These are phyloP conservation scores for Emmonsiellopsis sp. DNA, from an alignment of 2,329 filamentous ascomycete species.

Conservation along the genomic window DNA sequence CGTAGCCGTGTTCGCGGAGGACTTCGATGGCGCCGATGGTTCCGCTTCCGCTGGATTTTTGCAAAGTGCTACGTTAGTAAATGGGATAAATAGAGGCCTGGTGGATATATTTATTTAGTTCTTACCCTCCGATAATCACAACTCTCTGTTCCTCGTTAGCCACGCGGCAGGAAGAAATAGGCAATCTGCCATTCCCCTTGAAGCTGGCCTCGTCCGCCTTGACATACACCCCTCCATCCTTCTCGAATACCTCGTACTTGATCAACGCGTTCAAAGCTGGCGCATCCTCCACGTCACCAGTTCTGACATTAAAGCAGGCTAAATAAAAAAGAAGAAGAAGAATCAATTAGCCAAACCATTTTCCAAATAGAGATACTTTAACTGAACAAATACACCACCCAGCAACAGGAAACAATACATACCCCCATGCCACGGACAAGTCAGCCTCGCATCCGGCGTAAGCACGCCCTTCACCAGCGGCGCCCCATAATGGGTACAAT, in stretches of 20 bases:
- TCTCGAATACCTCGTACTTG: slow-evolving; percentile 71
- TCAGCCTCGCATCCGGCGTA: slow-evolving; percentile 70
- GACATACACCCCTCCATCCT: slow-evolving; percentile 75
- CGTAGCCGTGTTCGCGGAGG: slow-evolving; percentile 72
- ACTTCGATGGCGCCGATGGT: slow-evolving; percentile 73
- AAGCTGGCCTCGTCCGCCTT: slow-evolving; percentile 69
- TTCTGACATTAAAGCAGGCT: slow-evolving; percentile 88
- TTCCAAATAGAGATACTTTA: too few species aligned
- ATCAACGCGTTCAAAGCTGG: slow-evolving; percentile 81
- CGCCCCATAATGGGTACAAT: slow-evolving; percentile 86
- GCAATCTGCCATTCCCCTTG: slow-evolving; percentile 64
- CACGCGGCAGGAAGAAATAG: slow-evolving; percentile 62
- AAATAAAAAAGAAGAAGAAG: neutral
- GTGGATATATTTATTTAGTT: neutral
- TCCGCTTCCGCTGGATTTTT: slow-evolving; percentile 58
- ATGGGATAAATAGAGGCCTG: neutral
- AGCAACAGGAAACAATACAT: slow-evolving; percentile 19
- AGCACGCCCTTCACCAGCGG: slow-evolving; percentile 80
- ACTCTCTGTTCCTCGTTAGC: slow-evolving; percentile 55
- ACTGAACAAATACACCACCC: neutral
- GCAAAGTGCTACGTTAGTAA: neutral
- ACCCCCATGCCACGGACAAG: slow-evolving; percentile 97
- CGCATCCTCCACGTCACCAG: slow-evolving; percentile 90
- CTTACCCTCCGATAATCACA: slow-evolving; percentile 69
- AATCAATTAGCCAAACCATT: slow-evolving; percentile 10